Evolutionary conservation across 2,329 filamentous ascomycete species (phyloP), one percentile per base, ranked within the genome.

Genomic region (Fusarium kyushuense): DNA sequence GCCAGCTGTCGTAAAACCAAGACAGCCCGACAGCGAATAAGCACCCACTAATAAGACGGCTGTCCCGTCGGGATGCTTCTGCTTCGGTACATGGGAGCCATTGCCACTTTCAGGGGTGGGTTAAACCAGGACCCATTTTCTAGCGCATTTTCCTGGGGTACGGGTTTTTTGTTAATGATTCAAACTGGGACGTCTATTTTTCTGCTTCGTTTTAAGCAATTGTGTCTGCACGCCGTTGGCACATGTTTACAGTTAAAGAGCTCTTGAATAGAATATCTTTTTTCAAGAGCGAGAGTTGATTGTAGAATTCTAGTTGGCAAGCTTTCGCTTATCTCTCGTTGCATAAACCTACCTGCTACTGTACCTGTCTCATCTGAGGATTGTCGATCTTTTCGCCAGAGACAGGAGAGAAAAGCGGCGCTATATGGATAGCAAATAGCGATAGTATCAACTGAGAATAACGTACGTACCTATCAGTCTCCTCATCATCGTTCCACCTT

Each of bases 71-170:
- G 35, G 35, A 38, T 12, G 43, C 43, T 54, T 56, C 41, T 52
- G 14, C 52, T 35, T 58, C 40, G 35, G 42, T 35, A 58, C 40
- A 58, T 54, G 53, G 49, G 58, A 54, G 33, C 40, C 40, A 58
- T 72, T 61, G 71, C 71, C 71, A 72, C 70, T 45, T 46, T 64
- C 61, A 64, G 54, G 56, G 63, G 63, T 57, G 61, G 52, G 45
- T 58, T 41, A 41, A 63, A 49, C 47, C 53, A 54, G 17, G 65
- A 47, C 68, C 70, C 66, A 58, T 72, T 72, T 67, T 68, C 63
- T 73, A 73, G 65, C 70, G 69, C 32, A 29, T 47, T 58, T 66
- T 69, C 49, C 67, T 67, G 60, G 67, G 69, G 58, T 63, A 61
- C 47, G 42, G 53, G 9, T 60, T 61, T 59, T 40, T 62, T 56